Evolutionary conservation across 192 early-diverging fungal genomes (phyloP).

Genomic region (Entophlyctis luteolus): DNA sequence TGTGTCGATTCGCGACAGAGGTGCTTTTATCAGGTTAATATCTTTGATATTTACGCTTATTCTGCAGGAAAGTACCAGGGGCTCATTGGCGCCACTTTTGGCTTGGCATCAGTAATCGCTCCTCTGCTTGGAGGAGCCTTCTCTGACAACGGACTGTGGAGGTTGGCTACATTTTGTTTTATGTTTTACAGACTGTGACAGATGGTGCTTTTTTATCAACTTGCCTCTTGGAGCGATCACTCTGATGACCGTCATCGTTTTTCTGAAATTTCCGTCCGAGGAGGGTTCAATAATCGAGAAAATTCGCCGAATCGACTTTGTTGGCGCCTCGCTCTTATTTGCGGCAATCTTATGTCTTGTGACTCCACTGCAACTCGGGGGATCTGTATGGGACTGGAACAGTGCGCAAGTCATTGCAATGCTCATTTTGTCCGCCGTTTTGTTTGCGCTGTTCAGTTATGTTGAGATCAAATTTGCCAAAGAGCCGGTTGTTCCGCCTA

Average conservation of each 20-base stretch:
- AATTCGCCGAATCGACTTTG: slow-evolving; percentile 55
- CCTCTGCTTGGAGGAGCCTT: slow-evolving; percentile 78
- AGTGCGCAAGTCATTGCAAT: slow-evolving; percentile 55
- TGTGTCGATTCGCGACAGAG: slow-evolving; percentile 15
- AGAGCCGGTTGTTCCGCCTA: slow-evolving; percentile 63
- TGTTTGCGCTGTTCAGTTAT: slow-evolving; percentile 54
- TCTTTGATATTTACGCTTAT: slow-evolving; percentile 41
- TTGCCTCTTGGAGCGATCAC: slow-evolving; percentile 68
- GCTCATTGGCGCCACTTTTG: slow-evolving; percentile 71
- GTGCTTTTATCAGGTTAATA: slow-evolving; percentile 49
- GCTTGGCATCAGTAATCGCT: slow-evolving; percentile 68
- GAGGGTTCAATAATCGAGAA: slow-evolving; percentile 48
- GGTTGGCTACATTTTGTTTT: slow-evolving; percentile 34
- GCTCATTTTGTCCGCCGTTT: slow-evolving; percentile 48
- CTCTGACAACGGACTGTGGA: slow-evolving; percentile 42
- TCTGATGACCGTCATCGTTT: slow-evolving; percentile 48
- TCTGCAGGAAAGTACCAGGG: slow-evolving; percentile 77
- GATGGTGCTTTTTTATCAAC: slow-evolving; percentile 1
- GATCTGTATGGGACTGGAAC: slow-evolving; percentile 57
- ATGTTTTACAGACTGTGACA: slow-evolving; percentile 23
- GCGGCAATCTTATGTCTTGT: slow-evolving; percentile 44
- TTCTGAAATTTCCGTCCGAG: slow-evolving; percentile 50
- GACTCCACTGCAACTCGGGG: slow-evolving; percentile 68
- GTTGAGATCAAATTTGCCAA: slow-evolving; percentile 60
- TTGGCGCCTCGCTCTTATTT: slow-evolving; percentile 47